Conservation (phyloP, 352 stramenopile genomes). For the Phytophthora niederhauseri region DNA sequence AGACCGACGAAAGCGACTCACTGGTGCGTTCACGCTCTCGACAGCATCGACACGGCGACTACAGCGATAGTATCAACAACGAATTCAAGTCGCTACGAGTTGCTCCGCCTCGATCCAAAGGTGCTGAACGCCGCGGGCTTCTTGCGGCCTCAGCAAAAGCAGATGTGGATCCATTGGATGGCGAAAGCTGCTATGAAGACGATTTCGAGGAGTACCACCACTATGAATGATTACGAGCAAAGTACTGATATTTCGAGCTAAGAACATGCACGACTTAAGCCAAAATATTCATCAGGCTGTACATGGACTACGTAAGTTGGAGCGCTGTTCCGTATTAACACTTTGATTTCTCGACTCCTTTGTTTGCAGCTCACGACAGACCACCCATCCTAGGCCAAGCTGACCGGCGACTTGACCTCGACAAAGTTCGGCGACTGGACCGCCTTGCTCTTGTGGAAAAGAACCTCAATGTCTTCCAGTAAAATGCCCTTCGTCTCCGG, state of each 20-base stretch:
- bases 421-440: constrained; percentile 34
- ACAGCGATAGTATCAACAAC: constrained; percentile 8
- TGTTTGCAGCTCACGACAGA: neutral
- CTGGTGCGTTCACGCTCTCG: constrained; percentile 13
- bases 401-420: constrained; percentile 34
- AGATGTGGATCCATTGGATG: constrained; percentile 46
- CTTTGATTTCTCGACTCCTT: neutral
- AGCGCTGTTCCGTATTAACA: neutral
- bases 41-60: constrained; percentile 5
- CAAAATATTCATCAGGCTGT: neutral
- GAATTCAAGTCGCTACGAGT: constrained; percentile 17
- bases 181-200: constrained; percentile 73
- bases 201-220: constrained; percentile 77
- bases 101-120: constrained; percentile 19
- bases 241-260: neutral
- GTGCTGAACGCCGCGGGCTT: constrained; percentile 7
- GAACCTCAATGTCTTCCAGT: constrained; percentile 48
- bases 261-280: neutral
- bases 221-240: constrained; percentile 4
- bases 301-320: neutral
- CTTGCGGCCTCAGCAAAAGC: constrained; percentile 26
- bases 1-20: constrained; percentile 49
- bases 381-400: neutral
- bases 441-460: constrained; percentile 41
- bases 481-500: constrained; percentile 51